Conservation (phyloP, 345 rosid genomes). For the Ceriops zippeliana region DNA sequence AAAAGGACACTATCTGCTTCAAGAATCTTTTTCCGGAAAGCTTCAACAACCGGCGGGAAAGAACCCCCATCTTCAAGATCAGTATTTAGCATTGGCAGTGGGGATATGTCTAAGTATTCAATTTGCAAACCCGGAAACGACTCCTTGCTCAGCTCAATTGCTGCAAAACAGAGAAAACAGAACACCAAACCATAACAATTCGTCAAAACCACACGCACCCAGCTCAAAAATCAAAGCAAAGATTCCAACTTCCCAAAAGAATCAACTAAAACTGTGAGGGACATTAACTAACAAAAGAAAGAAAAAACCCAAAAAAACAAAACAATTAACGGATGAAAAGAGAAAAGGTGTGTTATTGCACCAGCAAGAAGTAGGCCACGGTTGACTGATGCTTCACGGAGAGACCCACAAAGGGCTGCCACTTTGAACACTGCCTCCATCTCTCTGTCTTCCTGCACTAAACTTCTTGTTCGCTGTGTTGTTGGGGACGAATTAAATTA, state of each 20-base stretch:
- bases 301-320: background rate
- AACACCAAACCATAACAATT: background rate
- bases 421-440: too few relatives aligned
- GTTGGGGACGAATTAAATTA: too few relatives aligned
- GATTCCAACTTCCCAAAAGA: background rate
- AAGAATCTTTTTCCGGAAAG: slow-evolving; percentile 53
- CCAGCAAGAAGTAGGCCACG: slow-evolving; percentile 69
- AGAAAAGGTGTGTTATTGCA: slow-evolving; percentile 11
- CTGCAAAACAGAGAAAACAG: background rate
- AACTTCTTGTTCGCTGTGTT: too few relatives aligned
- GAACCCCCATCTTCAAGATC: slow-evolving; percentile 36
- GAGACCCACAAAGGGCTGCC: slow-evolving; percentile 81
- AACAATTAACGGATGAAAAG: too few relatives aligned
- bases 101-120: slow-evolving; percentile 14
- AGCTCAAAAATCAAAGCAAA: background rate
- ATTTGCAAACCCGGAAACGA: slow-evolving; percentile 19
- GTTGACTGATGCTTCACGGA: slow-evolving; percentile 64
- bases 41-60: slow-evolving; percentile 57
- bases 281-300: too few relatives aligned
- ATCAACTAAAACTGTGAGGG: too few relatives aligned
- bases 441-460: background rate
- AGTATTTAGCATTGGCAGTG: slow-evolving; percentile 18
- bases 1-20: slow-evolving; percentile 55
- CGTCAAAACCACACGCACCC: background rate
- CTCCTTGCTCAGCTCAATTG: slow-evolving; percentile 14